These are phyloP conservation scores for Monosporascus sp. DNA, from an alignment of 2,329 filamentous ascomycete species.

Conservation along the genomic window DNA sequence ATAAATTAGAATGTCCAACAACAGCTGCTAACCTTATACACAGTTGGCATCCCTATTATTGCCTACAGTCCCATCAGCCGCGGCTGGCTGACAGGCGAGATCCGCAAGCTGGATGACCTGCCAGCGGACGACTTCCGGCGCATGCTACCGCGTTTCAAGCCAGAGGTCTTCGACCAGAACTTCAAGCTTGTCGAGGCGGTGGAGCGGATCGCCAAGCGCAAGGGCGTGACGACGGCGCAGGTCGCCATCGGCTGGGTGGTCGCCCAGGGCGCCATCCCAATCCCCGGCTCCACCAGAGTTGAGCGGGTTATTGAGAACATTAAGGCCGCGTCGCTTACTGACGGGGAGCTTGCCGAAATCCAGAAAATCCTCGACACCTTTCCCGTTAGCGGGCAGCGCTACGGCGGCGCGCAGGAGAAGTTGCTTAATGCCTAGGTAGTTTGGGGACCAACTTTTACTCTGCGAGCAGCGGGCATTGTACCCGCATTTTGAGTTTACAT, in stretches of 20 bases:
- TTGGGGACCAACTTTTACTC: too few species aligned
- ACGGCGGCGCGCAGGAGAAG: slow-evolving; percentile 1
- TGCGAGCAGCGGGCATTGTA: too few species aligned
- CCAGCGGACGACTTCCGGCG: slow-evolving; percentile 36
- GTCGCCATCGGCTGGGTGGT: slow-evolving; percentile 50
- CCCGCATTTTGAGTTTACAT: too few species aligned
- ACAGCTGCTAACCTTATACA: slow-evolving; percentile 39
- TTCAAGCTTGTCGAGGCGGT: slow-evolving; percentile 45
- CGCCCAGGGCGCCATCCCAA: slow-evolving; percentile 39
- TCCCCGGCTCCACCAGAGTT: slow-evolving; percentile 25
- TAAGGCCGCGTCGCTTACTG: slow-evolving; percentile 29
- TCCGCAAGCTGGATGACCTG: slow-evolving; percentile 43
- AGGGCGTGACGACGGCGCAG: slow-evolving; percentile 44
- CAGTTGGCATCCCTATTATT: slow-evolving; percentile 50
- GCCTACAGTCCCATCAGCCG: slow-evolving; percentile 52
- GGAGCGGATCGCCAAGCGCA: slow-evolving; percentile 41
- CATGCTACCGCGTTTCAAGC: slow-evolving; percentile 46
- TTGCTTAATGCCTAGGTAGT: neutral
- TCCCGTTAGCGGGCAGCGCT: slow-evolving; percentile 6
- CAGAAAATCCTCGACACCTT: slow-evolving; percentile 17
- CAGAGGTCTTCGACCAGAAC: slow-evolving; percentile 49
- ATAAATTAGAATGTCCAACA: slow-evolving; percentile 28
- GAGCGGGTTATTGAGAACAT: slow-evolving; percentile 44
- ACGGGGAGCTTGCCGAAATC: slow-evolving; percentile 33
- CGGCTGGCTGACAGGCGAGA: slow-evolving; percentile 41